Percentiles rank a stretch among this genome's conserved stretches.
These are phyloP conservation scores for Triticum dicoccoides DNA, from an alignment of 176 grass and related monocot species.

Conservation along the genomic window DNA sequence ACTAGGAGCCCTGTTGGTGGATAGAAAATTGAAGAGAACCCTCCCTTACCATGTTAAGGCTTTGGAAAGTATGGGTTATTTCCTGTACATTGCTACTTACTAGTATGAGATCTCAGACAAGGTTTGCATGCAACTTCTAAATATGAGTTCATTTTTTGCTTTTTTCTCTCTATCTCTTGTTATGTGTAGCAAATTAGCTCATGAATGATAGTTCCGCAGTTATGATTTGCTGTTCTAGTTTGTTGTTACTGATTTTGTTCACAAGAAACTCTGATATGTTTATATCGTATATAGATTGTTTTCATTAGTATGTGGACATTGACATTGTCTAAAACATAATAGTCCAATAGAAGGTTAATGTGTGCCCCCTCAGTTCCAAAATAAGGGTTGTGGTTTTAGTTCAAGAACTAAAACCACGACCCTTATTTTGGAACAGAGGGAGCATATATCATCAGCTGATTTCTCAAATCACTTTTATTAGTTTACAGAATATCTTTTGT, in stretches of 20 bases:
- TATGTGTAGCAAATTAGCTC: neutral
- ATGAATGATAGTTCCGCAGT: neutral
- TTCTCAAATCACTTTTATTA: neutral
- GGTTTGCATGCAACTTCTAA: neutral
- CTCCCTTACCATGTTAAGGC: neutral
- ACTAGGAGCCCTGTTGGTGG: neutral
- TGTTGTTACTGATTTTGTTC: neutral
- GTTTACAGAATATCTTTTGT: conserved; percentile 1
- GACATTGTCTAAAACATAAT: neutral
- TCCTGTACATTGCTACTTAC: neutral
- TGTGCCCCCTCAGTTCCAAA: neutral
- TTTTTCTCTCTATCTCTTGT: neutral
- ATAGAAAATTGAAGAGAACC: conserved; percentile 18
- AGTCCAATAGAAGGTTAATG: neutral
- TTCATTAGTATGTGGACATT: neutral
- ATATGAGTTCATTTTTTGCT: neutral
- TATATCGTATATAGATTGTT: neutral
- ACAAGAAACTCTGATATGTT: neutral
- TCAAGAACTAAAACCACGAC: too few species aligned
- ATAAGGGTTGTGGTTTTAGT: too few species aligned
- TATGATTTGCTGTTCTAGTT: neutral
- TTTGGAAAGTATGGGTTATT: neutral
- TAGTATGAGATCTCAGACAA: neutral
- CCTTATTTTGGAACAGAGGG: too few species aligned
- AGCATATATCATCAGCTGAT: neutral